Conservation (phyloP, 495 filamentous ascomycete genomes). For the Staphylotrichum longicolle region DNA sequence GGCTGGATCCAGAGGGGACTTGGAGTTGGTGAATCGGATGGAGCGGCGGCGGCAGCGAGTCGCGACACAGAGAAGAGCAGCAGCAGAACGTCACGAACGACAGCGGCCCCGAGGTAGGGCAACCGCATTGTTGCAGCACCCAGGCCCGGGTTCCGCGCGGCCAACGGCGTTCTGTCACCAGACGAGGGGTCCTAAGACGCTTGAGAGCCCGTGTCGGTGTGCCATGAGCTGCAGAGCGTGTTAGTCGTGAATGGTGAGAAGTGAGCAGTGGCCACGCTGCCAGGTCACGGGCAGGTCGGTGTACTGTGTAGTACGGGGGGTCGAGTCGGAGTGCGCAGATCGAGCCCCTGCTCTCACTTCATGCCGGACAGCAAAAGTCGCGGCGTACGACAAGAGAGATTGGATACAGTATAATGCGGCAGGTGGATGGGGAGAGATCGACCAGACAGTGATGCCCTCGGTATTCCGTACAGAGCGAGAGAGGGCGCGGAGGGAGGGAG, state of each 20-base stretch:
- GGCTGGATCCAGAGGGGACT: constrained; percentile 44
- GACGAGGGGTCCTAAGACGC: constrained; percentile 34
- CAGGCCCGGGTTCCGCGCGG: constrained; percentile 20
- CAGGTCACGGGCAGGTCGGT: not conserved
- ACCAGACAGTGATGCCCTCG: not conserved
- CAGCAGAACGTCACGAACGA: constrained; percentile 42
- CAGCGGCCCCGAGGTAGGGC: constrained; percentile 33
- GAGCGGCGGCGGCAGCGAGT: constrained; percentile 30
- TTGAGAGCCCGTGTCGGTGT: constrained; percentile 30
- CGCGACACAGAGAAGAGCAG: constrained; percentile 37
- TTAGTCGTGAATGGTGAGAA: constrained; percentile 7
- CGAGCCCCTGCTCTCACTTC: constrained; percentile 13
- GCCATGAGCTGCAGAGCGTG: constrained; percentile 33
- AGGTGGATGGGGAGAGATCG: not conserved
- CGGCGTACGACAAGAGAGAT: not conserved
- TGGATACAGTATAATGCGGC: not conserved
- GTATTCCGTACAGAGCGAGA: not conserved
- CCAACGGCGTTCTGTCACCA: constrained; percentile 29
- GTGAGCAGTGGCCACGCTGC: constrained; percentile 2
- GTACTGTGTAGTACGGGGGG: not conserved
- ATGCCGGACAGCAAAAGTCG: constrained; percentile 10
- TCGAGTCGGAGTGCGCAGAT: not conserved
- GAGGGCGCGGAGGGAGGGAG: constrained; percentile 1
- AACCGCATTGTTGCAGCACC: constrained; percentile 39
- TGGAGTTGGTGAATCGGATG: constrained; percentile 13